A percentile compares a stretch with the other conserved stretches of the same genome.
phyloP scores from a whole-genome alignment of 2,329 filamentous ascomycete species.

The Clonostachys sp. region DNA sequence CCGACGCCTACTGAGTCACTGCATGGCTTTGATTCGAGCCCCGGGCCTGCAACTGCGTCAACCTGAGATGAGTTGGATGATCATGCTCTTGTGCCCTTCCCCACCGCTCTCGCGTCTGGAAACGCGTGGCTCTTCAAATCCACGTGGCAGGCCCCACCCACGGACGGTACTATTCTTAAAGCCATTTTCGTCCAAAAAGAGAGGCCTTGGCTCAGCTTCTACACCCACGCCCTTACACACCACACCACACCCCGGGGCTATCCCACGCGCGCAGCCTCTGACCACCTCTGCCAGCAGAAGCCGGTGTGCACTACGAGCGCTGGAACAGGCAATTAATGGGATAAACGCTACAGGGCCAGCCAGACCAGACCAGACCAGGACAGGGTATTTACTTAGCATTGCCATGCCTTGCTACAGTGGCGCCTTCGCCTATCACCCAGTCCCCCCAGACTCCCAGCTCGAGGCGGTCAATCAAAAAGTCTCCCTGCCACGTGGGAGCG shows the following conservation, averaged over 20 bases:
- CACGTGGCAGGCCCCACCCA: conserved; percentile 2
- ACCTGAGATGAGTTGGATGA: no score
- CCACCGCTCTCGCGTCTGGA: background rate
- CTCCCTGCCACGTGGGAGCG: no score
- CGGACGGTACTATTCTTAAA: background rate
- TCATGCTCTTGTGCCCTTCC: background rate
- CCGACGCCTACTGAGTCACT: background rate
- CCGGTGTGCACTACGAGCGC: background rate
- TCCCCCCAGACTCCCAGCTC: no score
- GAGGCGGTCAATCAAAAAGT: no score
- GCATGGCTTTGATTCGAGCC: background rate
- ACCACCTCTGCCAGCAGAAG: background rate
- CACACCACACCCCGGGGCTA: no score
- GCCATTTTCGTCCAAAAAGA: background rate
- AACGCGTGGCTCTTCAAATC: conserved; percentile 3
- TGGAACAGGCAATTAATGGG: no score
- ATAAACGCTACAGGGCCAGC: no score
- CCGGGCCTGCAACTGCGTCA: no score
- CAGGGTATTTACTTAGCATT: no score
- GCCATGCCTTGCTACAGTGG: no score
- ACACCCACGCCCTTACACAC: background rate
- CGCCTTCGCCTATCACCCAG: no score
- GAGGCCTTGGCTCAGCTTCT: background rate
- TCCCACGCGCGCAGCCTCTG: background rate
- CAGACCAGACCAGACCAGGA: no score